Evolutionary conservation across 371 early-diverging fungal species (phyloP), one percentile per base, ranked within the genome.

Genomic region (Smittium culicis): DNA sequence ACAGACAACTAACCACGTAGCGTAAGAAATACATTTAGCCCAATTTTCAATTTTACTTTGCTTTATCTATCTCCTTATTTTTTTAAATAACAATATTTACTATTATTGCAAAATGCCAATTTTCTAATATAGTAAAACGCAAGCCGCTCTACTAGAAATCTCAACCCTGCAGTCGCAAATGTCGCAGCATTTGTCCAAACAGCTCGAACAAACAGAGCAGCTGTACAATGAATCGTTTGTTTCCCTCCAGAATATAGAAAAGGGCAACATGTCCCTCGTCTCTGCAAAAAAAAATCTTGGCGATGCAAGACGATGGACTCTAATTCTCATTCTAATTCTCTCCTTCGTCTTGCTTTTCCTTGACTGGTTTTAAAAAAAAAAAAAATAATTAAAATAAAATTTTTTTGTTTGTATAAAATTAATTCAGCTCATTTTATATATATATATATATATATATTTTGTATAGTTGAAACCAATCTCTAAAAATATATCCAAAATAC

Each of bases 351-450:
- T 87, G 30, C 70, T 87, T 55, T 86, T 87, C 65, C 74, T 87
- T 64, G 88, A 87, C 72, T 87, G 88, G 88, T 87, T 85, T 72
- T 45, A 45, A 45, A 45, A n/a, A n/a, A n/a, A n/a, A n/a, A n/a
- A n/a, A n/a, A n/a, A n/a, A n/a, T n/a, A n/a, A n/a, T n/a, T n/a
- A n/a, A n/a, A n/a, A n/a, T n/a, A n/a, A n/a, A n/a, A n/a, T n/a
- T n/a, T n/a, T n/a, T n/a, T n/a, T n/a, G n/a, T n/a, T n/a, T n/a
- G n/a, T n/a, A n/a, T n/a, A n/a, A n/a, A n/a, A n/a, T n/a, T n/a
- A n/a, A n/a, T n/a, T n/a, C n/a, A n/a, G n/a, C n/a, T n/a, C n/a
- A n/a, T n/a, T n/a, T n/a, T n/a, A n/a, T n/a, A n/a, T n/a, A n/a
- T n/a, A n/a, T n/a, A n/a, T n/a, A n/a, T n/a, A n/a, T n/a, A n/a